Percentiles rank a stretch among this genome's conserved stretches.
Evolutionary conservation across 495 filamentous ascomycete species (phyloP).

Genomic region (Rusavskia elegans): DNA sequence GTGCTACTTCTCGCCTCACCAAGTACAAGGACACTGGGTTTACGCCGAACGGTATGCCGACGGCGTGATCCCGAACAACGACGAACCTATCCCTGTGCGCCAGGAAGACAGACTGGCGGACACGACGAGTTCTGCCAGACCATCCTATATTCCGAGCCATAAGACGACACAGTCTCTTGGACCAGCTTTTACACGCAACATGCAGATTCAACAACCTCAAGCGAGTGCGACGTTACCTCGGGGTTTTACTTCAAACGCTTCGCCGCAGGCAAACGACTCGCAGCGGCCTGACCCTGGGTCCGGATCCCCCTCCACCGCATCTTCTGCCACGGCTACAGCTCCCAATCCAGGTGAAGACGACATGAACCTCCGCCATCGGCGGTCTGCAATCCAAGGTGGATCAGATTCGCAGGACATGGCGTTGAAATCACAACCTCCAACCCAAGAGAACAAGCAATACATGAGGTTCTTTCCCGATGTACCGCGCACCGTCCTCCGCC

Average conservation of each 20-base stretch:
- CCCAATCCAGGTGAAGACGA: conserved; percentile 7
- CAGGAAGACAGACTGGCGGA: conserved; percentile 18
- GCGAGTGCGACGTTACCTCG: conserved; percentile 25
- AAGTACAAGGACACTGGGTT: conserved; percentile 58
- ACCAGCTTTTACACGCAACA: conserved; percentile 21
- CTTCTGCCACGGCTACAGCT: conserved; percentile 46
- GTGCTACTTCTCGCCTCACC: conserved; percentile 57
- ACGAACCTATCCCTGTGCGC: conserved; percentile 40
- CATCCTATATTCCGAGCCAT: conserved; percentile 6
- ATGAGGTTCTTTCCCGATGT: conserved; percentile 35
- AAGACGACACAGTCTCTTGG: conserved; percentile 20
- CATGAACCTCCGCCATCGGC: background rate
- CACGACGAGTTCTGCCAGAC: background rate
- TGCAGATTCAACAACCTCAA: conserved; percentile 17
- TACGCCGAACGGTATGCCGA: conserved; percentile 57
- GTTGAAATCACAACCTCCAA: conserved; percentile 17
- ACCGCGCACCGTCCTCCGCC: conserved; percentile 35
- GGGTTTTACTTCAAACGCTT: conserved; percentile 20
- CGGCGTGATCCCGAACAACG: conserved; percentile 49
- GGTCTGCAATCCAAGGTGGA: conserved; percentile 3
- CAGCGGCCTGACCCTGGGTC: conserved; percentile 18
- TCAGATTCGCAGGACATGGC: conserved; percentile 6
- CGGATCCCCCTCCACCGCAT: conserved; percentile 30
- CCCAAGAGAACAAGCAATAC: conserved; percentile 19
- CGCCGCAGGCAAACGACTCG: conserved; percentile 1